Evolutionary conservation across 805 yeast species (phyloP).

Genomic region (Pichia thaimueangensis): DNA sequence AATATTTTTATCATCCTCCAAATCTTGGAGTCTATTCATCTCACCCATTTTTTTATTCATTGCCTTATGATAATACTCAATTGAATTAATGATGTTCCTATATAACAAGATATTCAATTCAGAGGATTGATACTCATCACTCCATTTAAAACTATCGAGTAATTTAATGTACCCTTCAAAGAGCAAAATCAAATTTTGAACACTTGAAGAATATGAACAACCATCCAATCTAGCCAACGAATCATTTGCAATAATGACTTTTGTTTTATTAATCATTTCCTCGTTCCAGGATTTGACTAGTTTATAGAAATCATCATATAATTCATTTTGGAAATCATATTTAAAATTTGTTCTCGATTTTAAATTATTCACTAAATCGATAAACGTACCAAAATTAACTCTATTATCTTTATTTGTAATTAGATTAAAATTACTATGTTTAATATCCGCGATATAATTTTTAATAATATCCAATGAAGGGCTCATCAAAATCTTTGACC

Average conservation of each 20-base stretch:
- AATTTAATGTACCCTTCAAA: conserved; percentile 37
- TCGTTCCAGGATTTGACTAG: conserved; percentile 22
- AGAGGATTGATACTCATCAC: conserved; percentile 55
- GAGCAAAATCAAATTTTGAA: conserved; percentile 23
- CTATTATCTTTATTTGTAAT: conserved; percentile 7
- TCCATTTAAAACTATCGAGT: conserved; percentile 62
- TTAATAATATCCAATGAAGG: conserved; percentile 20
- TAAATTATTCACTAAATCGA: conserved; percentile 16
- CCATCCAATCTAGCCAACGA: conserved; percentile 36
- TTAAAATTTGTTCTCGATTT: conserved; percentile 17
- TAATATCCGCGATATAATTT: conserved; percentile 14
- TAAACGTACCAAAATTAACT: conserved; percentile 12
- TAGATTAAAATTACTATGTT: conserved; percentile 4
- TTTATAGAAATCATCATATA: conserved; percentile 20
- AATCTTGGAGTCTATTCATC: not conserved
- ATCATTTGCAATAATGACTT: conserved; percentile 54
- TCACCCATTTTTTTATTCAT: conserved; percentile 16
- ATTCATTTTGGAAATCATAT: conserved; percentile 22
- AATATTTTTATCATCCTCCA: conserved; percentile 11
- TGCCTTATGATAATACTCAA: conserved; percentile 43
- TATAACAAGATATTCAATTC: conserved; percentile 53
- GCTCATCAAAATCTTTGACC: conserved; percentile 15
- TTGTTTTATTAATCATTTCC: conserved; percentile 28
- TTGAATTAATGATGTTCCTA: conserved; percentile 56
- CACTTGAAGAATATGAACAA: conserved; percentile 26